Evolutionary conservation across 2,329 filamentous ascomycete species (phyloP), one percentile per base, ranked within the genome.

Genomic region (Ceratocystis cubensis): DNA sequence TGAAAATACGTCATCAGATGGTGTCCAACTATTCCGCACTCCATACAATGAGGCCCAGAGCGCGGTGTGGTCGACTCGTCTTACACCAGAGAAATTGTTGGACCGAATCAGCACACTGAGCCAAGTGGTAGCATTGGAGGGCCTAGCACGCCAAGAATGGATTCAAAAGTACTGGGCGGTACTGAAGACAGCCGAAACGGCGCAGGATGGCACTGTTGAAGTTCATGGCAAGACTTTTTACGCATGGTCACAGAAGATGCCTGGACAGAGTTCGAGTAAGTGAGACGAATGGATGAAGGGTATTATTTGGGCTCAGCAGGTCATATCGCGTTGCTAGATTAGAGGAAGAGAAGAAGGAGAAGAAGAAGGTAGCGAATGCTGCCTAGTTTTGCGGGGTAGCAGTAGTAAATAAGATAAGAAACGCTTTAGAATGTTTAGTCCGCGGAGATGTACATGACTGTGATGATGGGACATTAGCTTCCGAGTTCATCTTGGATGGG

Each of bases 391-490:
- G 30, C 30, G 5, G 30, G 6, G 30, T 30, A 30, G 22, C 7
- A 17, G 13, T 59, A 17, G 7, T 59, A 15, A 6, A 30, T 20
- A 33, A 30, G 33, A 37, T n/a, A 20, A 50, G 20, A 28, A 20
- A 28, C 44, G 22, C 25, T 41, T 65, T 25, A 68, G 66, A 37
- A 7, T 61, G 69, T 78, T 76, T 76, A 82, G 72, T 87, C 84
- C 68, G 84, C 84, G 30, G 84, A 86, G 70, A 88, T 88, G 71
- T 88, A 88, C 84, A 87, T 88, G 68, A 88, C 85, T 88, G 45
- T n/a, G 67, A 7, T 10, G 68, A 15, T 41, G 37, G 10, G 37
- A 56, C 46, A 28, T 67, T 61, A 45, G 63, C 20, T 6, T 22
- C 22, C 17, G 25, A 28, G 6, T n/a, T 44, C 28, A n/a, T 22